A percentile compares a stretch with the other conserved stretches of the same genome.
These are phyloP conservation scores for Discostella pseudostelligera DNA, from an alignment of 108 stramenopile genomes.

Conservation along the genomic window DNA sequence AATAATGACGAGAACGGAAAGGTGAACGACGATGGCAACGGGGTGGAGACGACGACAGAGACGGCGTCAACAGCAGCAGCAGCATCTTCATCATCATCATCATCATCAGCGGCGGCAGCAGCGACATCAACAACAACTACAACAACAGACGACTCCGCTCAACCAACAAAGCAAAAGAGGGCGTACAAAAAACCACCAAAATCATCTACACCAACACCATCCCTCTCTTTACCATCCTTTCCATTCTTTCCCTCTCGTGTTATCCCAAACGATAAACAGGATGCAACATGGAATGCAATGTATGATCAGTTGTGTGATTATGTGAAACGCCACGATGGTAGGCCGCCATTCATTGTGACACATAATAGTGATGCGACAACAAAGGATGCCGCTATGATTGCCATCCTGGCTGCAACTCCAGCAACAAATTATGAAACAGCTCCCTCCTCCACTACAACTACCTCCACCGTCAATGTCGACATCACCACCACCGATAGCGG, in stretches of 20 bases:
- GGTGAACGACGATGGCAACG: background rate
- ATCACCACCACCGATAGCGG: background rate
- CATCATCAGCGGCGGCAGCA: background rate
- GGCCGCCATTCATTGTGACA: background rate
- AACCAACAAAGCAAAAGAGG: background rate
- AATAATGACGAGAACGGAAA: background rate
- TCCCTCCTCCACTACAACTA: background rate
- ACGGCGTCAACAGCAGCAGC: background rate
- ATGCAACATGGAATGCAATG: conserved; percentile 13
- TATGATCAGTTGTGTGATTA: background rate
- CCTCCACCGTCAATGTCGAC: background rate
- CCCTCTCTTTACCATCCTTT: conserved; percentile 5
- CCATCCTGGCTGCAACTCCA: too few relatives aligned
- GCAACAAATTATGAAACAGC: too few relatives aligned
- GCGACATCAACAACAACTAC: background rate
- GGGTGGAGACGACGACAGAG: background rate
- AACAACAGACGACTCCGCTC: background rate
- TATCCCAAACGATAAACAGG: background rate
- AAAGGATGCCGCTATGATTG: too few relatives aligned
- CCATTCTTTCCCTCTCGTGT: conserved; percentile 12
- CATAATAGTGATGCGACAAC: too few relatives aligned
- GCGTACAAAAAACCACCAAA: background rate
- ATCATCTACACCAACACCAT: background rate
- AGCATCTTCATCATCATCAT: background rate
- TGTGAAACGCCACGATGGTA: background rate